A percentile compares a stretch with the other conserved stretches of the same genome.
phyloP scores from a whole-genome alignment of 2,329 filamentous ascomycete genomes.

The Aspergillus udagawae region DNA sequence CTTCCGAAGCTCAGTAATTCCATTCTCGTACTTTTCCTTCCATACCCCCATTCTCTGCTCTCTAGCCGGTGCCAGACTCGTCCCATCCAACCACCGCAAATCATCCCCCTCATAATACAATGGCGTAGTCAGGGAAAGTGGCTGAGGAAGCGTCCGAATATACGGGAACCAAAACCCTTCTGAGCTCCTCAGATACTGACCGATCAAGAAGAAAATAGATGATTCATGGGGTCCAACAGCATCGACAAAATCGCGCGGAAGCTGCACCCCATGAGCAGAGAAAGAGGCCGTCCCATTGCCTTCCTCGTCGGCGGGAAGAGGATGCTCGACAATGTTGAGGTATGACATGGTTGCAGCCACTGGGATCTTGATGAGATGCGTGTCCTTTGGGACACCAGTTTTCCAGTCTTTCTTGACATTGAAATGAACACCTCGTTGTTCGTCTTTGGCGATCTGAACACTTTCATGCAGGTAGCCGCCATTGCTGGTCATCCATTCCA shows the following conservation, averaged over 20 bases:
- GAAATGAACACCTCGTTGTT: conserved; percentile 32
- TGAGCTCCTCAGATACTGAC: conserved; percentile 58
- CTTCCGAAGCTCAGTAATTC: conserved; percentile 26
- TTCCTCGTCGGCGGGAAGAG: neutral
- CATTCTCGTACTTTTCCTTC: conserved; percentile 36
- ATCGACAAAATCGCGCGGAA: conserved; percentile 51
- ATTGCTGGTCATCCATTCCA: conserved; percentile 30
- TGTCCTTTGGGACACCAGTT: conserved; percentile 23
- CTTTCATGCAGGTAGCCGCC: conserved; percentile 31
- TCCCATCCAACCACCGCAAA: conserved; percentile 44
- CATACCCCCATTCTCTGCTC: conserved; percentile 32
- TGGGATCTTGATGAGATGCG: conserved; percentile 34
- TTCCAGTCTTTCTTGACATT: conserved; percentile 28
- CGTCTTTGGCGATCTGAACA: conserved; percentile 32
- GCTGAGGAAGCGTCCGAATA: conserved; percentile 61
- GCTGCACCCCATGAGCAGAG: conserved; percentile 32
- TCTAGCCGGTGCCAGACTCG: conserved; percentile 31
- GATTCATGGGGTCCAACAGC: conserved; percentile 55
- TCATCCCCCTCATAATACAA: conserved; percentile 63
- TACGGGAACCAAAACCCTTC: conserved; percentile 67
- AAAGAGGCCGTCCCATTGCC: conserved; percentile 15
- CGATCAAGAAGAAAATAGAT: conserved; percentile 65
- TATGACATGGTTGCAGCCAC: conserved; percentile 35
- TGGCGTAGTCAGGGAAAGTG: conserved; percentile 57
- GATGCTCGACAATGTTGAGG: conserved; percentile 31